A percentile compares a stretch with the other conserved stretches of the same genome.
Conservation (phyloP, 306 rosid genomes). For the Urtica urens region DNA sequence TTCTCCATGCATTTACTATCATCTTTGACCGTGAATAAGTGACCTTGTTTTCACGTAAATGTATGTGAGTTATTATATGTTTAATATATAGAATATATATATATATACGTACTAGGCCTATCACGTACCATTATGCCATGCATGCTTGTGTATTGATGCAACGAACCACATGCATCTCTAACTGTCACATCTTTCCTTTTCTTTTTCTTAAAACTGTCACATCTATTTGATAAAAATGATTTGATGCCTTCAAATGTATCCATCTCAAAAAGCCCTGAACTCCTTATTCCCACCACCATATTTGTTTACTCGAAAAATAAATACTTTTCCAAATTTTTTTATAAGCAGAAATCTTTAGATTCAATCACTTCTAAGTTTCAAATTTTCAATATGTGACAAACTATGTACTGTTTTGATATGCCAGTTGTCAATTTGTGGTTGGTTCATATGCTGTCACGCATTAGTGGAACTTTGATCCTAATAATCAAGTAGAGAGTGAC, state of each 20-base stretch:
- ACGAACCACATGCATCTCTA: background rate
- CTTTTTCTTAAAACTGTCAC: background rate
- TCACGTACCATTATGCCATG: too few relatives aligned
- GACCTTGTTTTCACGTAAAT: slow-evolving; percentile 1
- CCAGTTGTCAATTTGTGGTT: slow-evolving; percentile 2
- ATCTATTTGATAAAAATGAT: background rate
- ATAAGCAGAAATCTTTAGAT: too few relatives aligned
- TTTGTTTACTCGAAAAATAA: too few relatives aligned
- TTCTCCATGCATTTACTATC: background rate
- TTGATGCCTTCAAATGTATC: background rate
- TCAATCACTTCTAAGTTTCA: too few relatives aligned
- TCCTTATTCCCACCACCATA: too few relatives aligned
- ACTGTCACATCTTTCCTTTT: too few relatives aligned
- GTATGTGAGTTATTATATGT: background rate
- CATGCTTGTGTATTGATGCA: background rate
- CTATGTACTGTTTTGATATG: background rate
- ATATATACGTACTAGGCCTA: too few relatives aligned
- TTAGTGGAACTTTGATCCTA: background rate
- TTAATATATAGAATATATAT: background rate
- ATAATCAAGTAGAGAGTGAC: slow-evolving; percentile 2
- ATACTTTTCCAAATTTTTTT: too few relatives aligned
- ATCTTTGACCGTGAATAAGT: slow-evolving; percentile 11
- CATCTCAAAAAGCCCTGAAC: too few relatives aligned
- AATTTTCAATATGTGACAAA: too few relatives aligned
- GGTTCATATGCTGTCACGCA: slow-evolving; percentile 1